Conservation (phyloP, 371 early-diverging fungal genomes). For the Capniomyces stellatus region DNA sequence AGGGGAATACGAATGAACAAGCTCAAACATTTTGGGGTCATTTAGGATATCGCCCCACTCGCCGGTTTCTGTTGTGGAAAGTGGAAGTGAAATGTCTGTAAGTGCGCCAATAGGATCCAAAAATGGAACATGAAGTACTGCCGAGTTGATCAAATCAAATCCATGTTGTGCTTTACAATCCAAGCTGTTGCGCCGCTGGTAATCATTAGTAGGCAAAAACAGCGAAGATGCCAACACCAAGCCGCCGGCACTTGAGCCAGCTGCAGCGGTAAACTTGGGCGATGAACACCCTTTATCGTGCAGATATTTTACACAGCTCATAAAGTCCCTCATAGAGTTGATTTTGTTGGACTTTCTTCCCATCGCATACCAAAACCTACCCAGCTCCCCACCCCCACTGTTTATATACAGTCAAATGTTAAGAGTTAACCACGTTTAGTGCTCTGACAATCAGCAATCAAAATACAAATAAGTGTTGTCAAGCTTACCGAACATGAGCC, state of each 20-base stretch:
- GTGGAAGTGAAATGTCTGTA: slow-evolving; percentile 49
- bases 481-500: slow-evolving; percentile 55
- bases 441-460: too few relatives aligned
- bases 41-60: slow-evolving; percentile 75
- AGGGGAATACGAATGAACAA: slow-evolving; percentile 49
- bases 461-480: too few relatives aligned
- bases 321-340: slow-evolving; percentile 51
- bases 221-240: slow-evolving; percentile 30
- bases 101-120: slow-evolving; percentile 67
- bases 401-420: too few relatives aligned
- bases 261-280: slow-evolving; percentile 33
- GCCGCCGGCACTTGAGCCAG: slow-evolving; percentile 67
- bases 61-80: slow-evolving; percentile 54
- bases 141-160: slow-evolving; percentile 49
- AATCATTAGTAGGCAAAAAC: not conserved
- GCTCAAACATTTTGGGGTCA: slow-evolving; percentile 30
- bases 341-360: slow-evolving; percentile 47
- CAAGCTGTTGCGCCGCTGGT: slow-evolving; percentile 24
- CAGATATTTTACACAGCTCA: slow-evolving; percentile 42
- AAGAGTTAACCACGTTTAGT: too few relatives aligned
- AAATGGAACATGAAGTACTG: slow-evolving; percentile 68
- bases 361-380: slow-evolving; percentile 50
- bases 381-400: slow-evolving; percentile 71
- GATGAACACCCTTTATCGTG: slow-evolving; percentile 31
- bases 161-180: too few relatives aligned